Evolutionary conservation across 352 stramenopile species (phyloP), one percentile per base, ranked within the genome.

Genomic region (Globisporangium solare): DNA sequence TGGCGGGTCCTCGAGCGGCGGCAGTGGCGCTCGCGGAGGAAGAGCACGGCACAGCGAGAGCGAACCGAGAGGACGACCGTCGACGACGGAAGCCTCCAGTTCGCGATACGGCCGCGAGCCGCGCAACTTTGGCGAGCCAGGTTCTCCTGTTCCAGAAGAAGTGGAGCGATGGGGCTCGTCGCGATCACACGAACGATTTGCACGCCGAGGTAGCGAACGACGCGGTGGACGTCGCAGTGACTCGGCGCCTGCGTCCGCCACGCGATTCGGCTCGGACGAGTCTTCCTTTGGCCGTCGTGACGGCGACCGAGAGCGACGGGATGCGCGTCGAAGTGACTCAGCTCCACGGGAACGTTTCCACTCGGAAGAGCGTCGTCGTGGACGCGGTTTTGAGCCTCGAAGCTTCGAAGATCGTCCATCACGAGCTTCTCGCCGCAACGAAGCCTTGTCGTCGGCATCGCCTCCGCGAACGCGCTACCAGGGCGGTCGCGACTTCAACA

Each of bases 1-100:
- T 47, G 27, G 27, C 27, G 27, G 27, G 7, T 58, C 49, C 20
- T 47, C 58, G 45, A 63, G 63, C 27, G 55, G 63, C 41, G 43
- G 55, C 22, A 56, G 60, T 22, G 54, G 52, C 32, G 51, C 47
- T 18, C 27, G 39, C 17, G 39, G 47, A 15, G 20, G 48, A 11
- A 24, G 43, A 12, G 45, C 45, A 20, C 17, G 14, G 27, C 18
- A 18, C 32, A 39, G 54, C 32, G 54, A 55, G 21, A 40, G 54
- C 17, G 39, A 43, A n/a, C 12, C 13, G 18, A 43, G 39, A 43
- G 39, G 39, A 43, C 39, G 39, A 11, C 12, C 13, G 49, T 58
- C 49, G 39, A 40, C 17, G 40, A 53, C 40, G 12, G 32, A 49
- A 35, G 10, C 27, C 7, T 35, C 42, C 6, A 45, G 27, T 8